Evolutionary conservation across 371 early-diverging fungal genomes (phyloP).

Genomic region (Mucor saturninus): DNA sequence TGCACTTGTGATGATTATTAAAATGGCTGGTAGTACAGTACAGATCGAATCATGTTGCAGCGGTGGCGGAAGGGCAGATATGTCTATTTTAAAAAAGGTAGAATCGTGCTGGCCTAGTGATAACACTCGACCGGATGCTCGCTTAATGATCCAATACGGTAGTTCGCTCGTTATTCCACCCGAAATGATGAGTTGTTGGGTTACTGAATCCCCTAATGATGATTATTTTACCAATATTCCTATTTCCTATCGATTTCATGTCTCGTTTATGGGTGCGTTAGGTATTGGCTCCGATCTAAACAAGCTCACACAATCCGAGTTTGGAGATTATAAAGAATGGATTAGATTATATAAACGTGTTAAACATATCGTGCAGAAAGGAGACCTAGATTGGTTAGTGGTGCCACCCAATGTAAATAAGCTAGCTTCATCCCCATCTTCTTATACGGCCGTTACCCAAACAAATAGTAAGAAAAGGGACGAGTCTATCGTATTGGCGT

Average conservation of each 20-base stretch:
- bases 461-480: constrained; percentile 20
- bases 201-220: constrained; percentile 36
- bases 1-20: constrained; percentile 28
- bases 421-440: background rate
- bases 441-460: constrained; percentile 24
- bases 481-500: constrained; percentile 39
- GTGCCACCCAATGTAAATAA: constrained; percentile 13
- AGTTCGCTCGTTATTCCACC: constrained; percentile 43
- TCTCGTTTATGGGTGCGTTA: constrained; percentile 44
- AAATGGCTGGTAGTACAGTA: constrained; percentile 29
- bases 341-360: constrained; percentile 40
- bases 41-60: constrained; percentile 47
- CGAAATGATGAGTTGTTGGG: constrained; percentile 41
- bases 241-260: constrained; percentile 45
- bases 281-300: constrained; percentile 41
- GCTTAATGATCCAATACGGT: constrained; percentile 44
- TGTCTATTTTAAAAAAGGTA: constrained; percentile 22
- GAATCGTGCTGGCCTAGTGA: constrained; percentile 47
- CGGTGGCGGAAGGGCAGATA: constrained; percentile 52
- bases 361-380: constrained; percentile 34
- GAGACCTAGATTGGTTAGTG: constrained; percentile 41
- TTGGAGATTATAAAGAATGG: constrained; percentile 33
- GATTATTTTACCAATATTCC: constrained; percentile 25
- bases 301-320: constrained; percentile 6
- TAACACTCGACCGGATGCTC: constrained; percentile 47